Conservation (phyloP, 2,329 filamentous ascomycete species). For the Blastomyces percursus region DNA sequence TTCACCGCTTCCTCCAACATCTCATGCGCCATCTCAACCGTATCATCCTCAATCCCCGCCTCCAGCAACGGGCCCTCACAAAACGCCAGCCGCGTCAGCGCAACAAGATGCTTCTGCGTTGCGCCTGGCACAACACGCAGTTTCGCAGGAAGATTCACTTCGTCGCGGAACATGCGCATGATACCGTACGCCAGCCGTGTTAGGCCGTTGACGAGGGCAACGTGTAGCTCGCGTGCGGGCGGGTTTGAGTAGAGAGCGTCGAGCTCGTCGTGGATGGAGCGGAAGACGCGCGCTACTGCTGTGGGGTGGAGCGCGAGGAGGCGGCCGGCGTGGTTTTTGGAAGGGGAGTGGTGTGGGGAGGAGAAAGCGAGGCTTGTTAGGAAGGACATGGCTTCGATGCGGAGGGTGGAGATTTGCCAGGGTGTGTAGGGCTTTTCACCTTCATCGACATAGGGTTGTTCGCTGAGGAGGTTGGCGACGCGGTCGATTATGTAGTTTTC, state of each 20-base stretch:
- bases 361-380: constrained; percentile 34
- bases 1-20: constrained; percentile 72
- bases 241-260: constrained; percentile 46
- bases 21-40: constrained; percentile 68
- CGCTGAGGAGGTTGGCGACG: constrained; percentile 47
- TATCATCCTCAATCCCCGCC: constrained; percentile 62
- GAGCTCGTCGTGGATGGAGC: constrained; percentile 63
- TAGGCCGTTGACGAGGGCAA: constrained; percentile 47
- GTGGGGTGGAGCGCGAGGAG: constrained; percentile 58
- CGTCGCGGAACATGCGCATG: constrained; percentile 48
- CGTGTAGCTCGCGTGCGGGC: constrained; percentile 37
- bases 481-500: constrained; percentile 45
- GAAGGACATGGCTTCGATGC: constrained; percentile 35
- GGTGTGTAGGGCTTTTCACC: constrained; percentile 30
- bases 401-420: constrained; percentile 32
- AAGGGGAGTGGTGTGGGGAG: constrained; percentile 46
- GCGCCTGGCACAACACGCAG: constrained; percentile 59
- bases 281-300: constrained; percentile 63
- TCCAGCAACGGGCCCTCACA: constrained; percentile 70
- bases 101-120: constrained; percentile 70
- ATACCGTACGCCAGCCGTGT: constrained; percentile 53
- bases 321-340: constrained; percentile 46
- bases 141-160: constrained; percentile 60
- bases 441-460: constrained; percentile 39
- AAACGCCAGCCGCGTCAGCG: constrained; percentile 74